Conservation (phyloP, 2,329 filamentous ascomycete species). For the Neonectria magnoliae region DNA sequence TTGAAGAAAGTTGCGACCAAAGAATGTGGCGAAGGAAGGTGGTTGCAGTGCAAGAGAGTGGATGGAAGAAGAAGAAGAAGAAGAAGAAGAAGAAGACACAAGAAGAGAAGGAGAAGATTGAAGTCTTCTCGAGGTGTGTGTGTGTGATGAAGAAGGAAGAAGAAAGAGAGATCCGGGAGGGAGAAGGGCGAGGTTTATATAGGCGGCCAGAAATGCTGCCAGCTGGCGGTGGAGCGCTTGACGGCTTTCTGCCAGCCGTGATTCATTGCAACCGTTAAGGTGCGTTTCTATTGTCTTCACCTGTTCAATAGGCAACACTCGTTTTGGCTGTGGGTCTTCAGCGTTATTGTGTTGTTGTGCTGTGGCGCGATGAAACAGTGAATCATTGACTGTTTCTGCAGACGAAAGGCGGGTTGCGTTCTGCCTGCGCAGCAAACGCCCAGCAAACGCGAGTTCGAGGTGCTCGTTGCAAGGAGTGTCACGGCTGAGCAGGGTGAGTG, state of each 20-base stretch:
- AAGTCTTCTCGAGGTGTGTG: not conserved
- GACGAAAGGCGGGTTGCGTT: not conserved
- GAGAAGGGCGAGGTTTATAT: constrained; percentile 18
- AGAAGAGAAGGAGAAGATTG: not conserved
- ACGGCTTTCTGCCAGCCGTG: not conserved
- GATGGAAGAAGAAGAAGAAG: not conserved
- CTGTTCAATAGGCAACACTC: not conserved
- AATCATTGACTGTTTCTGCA: not conserved
- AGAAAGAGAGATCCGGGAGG: not conserved
- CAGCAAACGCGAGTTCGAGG: not conserved
- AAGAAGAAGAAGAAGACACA: not conserved
- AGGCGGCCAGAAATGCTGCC: constrained; percentile 1
- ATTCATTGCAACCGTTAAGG: not conserved
- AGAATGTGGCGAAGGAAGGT: not conserved
- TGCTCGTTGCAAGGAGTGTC: not conserved
- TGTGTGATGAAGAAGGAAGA: constrained; percentile 14
- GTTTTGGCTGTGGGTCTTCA: not conserved
- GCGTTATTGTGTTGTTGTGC: not conserved
- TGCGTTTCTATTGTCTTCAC: constrained; percentile 10
- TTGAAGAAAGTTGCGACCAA: not conserved
- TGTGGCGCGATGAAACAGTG: not conserved
- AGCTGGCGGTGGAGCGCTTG: not conserved
- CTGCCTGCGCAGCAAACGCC: not conserved
- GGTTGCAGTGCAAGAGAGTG: no score
- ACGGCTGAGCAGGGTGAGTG: not conserved